These are phyloP conservation scores for Monoraphidium neglectum DNA, from an alignment of 139 green algal genomes.

Conservation along the genomic window DNA sequence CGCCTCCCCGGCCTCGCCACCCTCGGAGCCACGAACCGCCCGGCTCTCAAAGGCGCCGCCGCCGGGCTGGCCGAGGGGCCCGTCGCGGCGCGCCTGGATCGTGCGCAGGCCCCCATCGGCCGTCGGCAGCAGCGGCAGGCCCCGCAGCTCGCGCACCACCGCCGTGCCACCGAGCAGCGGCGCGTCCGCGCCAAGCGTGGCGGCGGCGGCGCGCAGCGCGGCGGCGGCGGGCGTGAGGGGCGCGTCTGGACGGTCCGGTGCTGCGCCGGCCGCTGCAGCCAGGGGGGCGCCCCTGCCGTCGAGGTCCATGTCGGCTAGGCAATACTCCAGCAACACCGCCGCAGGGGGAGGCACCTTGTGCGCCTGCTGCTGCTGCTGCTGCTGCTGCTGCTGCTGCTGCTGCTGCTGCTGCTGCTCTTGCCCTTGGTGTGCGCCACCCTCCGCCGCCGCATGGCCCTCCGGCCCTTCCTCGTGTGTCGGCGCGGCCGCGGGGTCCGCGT, in stretches of 20 bases:
- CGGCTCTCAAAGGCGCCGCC: not conserved
- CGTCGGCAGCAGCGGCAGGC: constrained; percentile 63
- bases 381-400: constrained; percentile 12
- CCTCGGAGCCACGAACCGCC: not conserved
- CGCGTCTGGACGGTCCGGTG: no score
- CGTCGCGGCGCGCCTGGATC: not conserved
- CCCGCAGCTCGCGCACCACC: constrained; percentile 43
- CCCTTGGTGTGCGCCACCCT: no score
- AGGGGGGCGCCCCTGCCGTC: not conserved
- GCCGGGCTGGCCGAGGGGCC: constrained; percentile 1
- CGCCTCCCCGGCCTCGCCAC: not conserved
- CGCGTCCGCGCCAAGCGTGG: constrained; percentile 1
- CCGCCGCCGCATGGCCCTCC: no score
- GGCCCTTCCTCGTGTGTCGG: no score
- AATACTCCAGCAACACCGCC: constrained; percentile 58
- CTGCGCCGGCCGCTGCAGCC: no score
- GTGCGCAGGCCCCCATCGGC: constrained; percentile 38
- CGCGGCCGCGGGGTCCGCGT: no score
- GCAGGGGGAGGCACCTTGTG: constrained; percentile 20
- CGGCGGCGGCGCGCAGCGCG: not conserved
- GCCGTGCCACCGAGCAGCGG: constrained; percentile 4
- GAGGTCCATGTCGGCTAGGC: constrained; percentile 50
- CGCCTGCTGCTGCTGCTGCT: constrained; percentile 24
- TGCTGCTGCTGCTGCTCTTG: constrained; percentile 9
- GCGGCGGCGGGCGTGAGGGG: no score